phyloP scores from a whole-genome alignment of 2,329 filamentous ascomycete species.

The Claviceps capensis region DNA sequence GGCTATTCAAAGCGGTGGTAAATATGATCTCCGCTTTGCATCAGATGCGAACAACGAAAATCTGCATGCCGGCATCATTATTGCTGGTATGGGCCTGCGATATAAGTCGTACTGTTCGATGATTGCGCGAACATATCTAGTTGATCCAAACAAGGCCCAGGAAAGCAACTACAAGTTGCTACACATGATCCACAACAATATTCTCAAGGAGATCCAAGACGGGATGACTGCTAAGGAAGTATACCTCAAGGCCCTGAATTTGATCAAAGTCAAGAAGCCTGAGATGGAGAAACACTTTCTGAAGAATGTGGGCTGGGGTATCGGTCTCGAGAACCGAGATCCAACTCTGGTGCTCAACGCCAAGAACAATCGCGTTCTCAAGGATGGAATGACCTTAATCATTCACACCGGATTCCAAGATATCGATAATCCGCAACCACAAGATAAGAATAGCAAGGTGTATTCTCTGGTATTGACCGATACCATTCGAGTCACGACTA shows the following conservation, averaged over 20 bases:
- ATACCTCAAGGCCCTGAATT: constrained; percentile 69
- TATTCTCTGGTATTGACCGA: constrained; percentile 89
- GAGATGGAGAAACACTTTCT: constrained; percentile 91
- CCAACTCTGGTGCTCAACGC: constrained; percentile 68
- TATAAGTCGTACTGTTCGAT: constrained; percentile 94
- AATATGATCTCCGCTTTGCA: constrained; percentile 77
- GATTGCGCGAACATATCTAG: constrained; percentile 85
- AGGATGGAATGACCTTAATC: constrained; percentile 93
- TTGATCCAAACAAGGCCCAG: constrained; percentile 93
- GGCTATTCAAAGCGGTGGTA: constrained; percentile 86
- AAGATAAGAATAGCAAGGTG: constrained; percentile 77
- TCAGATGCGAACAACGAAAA: constrained; percentile 67
- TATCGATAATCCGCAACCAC: constrained; percentile 71
- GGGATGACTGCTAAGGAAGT: constrained; percentile 79
- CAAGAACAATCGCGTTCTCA: constrained; percentile 72
- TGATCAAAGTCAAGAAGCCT: constrained; percentile 82
- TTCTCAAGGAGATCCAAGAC: constrained; percentile 81
- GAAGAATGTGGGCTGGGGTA: constrained; percentile 81
- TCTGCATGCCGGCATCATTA: constrained; percentile 83
- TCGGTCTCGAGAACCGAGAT: constrained; percentile 87
- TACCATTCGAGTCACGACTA: constrained; percentile 72
- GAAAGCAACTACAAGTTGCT: constrained; percentile 90
- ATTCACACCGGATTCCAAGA: constrained; percentile 84
- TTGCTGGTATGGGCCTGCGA: constrained; percentile 79
- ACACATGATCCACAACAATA: constrained; percentile 69